Percentiles rank a stretch among this genome's conserved stretches.
phyloP scores from a whole-genome alignment of 2,329 filamentous ascomycete genomes.

The Microsporum audouinii region DNA sequence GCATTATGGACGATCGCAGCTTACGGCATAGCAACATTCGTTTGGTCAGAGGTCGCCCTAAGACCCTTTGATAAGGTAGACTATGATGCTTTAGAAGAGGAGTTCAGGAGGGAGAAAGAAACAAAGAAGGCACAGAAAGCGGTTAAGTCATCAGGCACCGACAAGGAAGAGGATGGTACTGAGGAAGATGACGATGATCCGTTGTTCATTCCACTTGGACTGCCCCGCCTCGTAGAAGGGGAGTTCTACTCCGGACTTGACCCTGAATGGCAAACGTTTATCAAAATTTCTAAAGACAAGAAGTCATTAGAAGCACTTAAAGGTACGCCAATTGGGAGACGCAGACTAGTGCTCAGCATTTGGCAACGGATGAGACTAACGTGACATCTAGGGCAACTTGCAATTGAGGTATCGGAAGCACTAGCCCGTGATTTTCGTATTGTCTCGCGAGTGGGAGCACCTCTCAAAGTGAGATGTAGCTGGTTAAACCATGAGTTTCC shows the following conservation, averaged over 20 bases:
- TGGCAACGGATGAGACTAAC: not conserved
- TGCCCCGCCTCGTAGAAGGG: slow-evolving; percentile 8
- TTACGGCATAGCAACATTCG: not conserved
- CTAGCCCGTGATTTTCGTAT: not conserved
- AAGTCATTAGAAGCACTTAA: not conserved
- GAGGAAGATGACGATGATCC: not conserved
- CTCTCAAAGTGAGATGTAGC: not conserved
- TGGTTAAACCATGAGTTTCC: slow-evolving; percentile 8
- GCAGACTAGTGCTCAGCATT: not conserved
- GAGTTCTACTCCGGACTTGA: slow-evolving; percentile 7
- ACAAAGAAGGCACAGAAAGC: not conserved
- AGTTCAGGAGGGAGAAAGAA: not conserved
- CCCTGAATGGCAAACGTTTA: slow-evolving; percentile 10
- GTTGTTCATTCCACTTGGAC: slow-evolving; percentile 13
- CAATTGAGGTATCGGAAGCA: no score
- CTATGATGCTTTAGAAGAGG: not conserved
- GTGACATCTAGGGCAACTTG: not conserved
- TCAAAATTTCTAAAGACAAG: slow-evolving; percentile 3
- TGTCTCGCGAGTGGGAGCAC: not conserved
- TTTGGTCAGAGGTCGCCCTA: slow-evolving; percentile 5
- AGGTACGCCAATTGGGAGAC: not conserved
- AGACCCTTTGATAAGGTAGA: slow-evolving; percentile 2
- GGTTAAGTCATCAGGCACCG: not conserved
- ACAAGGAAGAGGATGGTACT: not conserved
- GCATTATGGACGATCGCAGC: not conserved